Conservation (phyloP, 1,284 basidiomycete genomes). For the Mycosarcoma maydis region DNA sequence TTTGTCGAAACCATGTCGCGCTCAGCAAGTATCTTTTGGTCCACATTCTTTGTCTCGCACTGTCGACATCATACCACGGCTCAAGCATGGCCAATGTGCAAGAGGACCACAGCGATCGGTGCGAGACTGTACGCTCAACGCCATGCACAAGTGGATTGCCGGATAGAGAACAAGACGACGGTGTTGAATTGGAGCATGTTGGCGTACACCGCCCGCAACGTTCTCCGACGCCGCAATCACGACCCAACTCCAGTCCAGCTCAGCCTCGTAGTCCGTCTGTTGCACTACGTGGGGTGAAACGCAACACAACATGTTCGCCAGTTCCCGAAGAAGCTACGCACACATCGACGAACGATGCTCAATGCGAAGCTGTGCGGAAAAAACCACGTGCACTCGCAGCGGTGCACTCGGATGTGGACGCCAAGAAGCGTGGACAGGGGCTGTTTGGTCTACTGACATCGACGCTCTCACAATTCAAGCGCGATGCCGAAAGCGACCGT, state of each 20-base stretch:
- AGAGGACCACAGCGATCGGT: no score
- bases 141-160: no score
- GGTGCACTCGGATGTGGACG: slow-evolving; percentile 1
- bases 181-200: not conserved
- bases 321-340: slow-evolving; percentile 21
- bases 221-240: slow-evolving; percentile 2
- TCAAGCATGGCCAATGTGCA: no score
- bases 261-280: slow-evolving; percentile 8
- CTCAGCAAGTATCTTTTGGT: no score
- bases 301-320: slow-evolving; percentile 17
- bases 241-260: not conserved
- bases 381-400: not conserved
- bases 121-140: no score
- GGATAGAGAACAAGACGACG: no score
- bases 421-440: slow-evolving; percentile 12
- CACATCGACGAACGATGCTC: no score
- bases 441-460: slow-evolving; percentile 30
- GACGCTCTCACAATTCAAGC: slow-evolving; percentile 30
- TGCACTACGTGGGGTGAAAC: slow-evolving; percentile 5
- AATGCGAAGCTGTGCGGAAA: not conserved
- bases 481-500: slow-evolving; percentile 19
- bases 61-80: not conserved
- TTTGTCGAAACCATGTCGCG: no score
- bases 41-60: not conserved
- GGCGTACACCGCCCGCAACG: not conserved